phyloP scores from a whole-genome alignment of 2,329 filamentous ascomycete species.

The Tothia fuscella region DNA sequence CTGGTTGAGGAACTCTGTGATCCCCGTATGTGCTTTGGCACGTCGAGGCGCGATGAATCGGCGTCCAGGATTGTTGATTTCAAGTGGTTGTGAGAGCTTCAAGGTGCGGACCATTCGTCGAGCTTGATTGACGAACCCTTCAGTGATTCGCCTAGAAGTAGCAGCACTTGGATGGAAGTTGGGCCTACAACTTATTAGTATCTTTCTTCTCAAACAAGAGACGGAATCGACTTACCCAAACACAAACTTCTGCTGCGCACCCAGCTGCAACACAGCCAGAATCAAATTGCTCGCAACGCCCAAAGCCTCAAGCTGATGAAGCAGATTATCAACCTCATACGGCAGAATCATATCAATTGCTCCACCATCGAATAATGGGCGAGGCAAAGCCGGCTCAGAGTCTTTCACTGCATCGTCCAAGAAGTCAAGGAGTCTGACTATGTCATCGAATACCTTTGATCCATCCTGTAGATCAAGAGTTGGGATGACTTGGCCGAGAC shows the following conservation, averaged over 20 bases:
- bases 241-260: no score
- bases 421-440: constrained; percentile 5
- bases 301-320: constrained; percentile 3
- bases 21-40: constrained; percentile 4
- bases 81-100: constrained; percentile 5
- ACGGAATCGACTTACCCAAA: no score
- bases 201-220: no score
- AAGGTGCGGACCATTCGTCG: background rate
- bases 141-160: constrained; percentile 3
- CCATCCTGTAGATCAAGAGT: background rate
- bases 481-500: constrained; percentile 1
- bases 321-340: background rate
- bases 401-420: constrained; percentile 1
- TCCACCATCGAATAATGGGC: background rate
- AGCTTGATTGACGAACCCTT: constrained; percentile 1
- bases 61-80: background rate
- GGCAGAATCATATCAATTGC: constrained; percentile 5
- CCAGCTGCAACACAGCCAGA: background rate
- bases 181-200: no score
- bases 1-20: constrained; percentile 1
- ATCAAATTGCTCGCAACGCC: constrained; percentile 2
- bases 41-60: constrained; percentile 1
- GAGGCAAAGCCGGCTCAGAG: constrained; percentile 5
- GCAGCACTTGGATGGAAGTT: background rate
- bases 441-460: constrained; percentile 1